phyloP scores from a whole-genome alignment of 1,284 basidiomycete genomes.

The Tremellales sp. region DNA sequence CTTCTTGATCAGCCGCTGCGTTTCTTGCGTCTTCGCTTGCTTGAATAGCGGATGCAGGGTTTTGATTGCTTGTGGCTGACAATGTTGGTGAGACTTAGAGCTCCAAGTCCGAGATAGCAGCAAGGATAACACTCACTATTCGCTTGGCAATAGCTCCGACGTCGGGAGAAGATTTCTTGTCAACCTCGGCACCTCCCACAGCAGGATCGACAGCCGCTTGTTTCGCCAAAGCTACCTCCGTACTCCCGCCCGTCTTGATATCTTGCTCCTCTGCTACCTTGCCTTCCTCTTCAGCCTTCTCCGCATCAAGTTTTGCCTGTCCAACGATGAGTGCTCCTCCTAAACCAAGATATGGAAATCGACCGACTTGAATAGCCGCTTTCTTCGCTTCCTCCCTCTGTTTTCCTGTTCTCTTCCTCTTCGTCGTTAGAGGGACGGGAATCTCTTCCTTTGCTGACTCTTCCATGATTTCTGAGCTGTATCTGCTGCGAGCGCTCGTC shows the following conservation, averaged over 20 bases:
- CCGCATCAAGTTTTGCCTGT: constrained; percentile 16
- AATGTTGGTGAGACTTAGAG: not conserved
- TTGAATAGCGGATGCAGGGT: constrained; percentile 54
- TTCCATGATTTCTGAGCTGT: no score
- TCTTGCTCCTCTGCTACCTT: not conserved
- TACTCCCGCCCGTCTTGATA: not conserved
- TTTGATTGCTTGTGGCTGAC: constrained; percentile 44
- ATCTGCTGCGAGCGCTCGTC: no score
- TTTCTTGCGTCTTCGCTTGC: constrained; percentile 76
- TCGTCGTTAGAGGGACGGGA: no score
- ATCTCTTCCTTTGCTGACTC: no score
- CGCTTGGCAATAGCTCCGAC: constrained; percentile 27
- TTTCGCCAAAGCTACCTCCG: not conserved
- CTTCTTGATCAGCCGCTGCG: constrained; percentile 76
- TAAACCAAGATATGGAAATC: not conserved
- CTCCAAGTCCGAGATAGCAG: no score
- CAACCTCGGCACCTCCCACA: constrained; percentile 9
- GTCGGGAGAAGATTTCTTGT: no score
- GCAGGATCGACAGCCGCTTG: not conserved
- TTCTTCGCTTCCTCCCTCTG: constrained; percentile 41
- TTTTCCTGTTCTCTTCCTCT: constrained; percentile 44
- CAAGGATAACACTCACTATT: constrained; percentile 38
- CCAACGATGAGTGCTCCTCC: not conserved
- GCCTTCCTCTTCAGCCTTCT: not conserved
- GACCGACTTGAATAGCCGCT: constrained; percentile 34